Evolutionary conservation across 805 yeast genomes (phyloP).

Genomic region (Clavispora fructus): DNA sequence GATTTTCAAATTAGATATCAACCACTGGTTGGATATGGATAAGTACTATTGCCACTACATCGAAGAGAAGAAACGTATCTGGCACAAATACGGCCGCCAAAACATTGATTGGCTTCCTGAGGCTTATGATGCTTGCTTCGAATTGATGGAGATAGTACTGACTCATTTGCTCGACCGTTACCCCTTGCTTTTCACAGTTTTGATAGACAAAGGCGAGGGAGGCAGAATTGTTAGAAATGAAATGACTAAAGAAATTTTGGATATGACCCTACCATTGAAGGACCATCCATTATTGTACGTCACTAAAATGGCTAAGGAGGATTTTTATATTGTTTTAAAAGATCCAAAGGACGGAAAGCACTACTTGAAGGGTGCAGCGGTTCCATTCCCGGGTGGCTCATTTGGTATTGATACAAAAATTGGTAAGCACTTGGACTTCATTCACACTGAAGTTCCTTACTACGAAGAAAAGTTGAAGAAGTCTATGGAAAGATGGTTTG

Average conservation of each 20-base stretch:
- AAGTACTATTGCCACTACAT: slow-evolving; percentile 65
- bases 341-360: slow-evolving; percentile 47
- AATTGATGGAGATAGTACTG: slow-evolving; percentile 58
- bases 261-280: slow-evolving; percentile 53
- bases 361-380: slow-evolving; percentile 67
- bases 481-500: slow-evolving; percentile 73
- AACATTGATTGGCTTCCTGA: slow-evolving; percentile 66
- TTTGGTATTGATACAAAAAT: slow-evolving; percentile 57
- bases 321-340: slow-evolving; percentile 59
- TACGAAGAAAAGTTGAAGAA: slow-evolving; percentile 58
- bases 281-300: slow-evolving; percentile 61
- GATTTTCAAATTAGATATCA: slow-evolving; percentile 62
- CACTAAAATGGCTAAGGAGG: slow-evolving; percentile 70
- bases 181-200: slow-evolving; percentile 54
- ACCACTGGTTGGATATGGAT: slow-evolving; percentile 79
- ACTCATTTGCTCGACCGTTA: slow-evolving; percentile 58
- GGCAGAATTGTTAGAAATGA: slow-evolving; percentile 55
- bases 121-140: slow-evolving; percentile 54
- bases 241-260: slow-evolving; percentile 57
- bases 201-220: slow-evolving; percentile 32
- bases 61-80: slow-evolving; percentile 55
- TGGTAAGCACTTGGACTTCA: slow-evolving; percentile 57
- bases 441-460: slow-evolving; percentile 67
- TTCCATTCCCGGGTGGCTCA: slow-evolving; percentile 76
- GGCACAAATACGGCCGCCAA: slow-evolving; percentile 52